phyloP scores from a whole-genome alignment of 2,329 filamentous ascomycete species.

The Phaeosphaeriaceae sp. region DNA sequence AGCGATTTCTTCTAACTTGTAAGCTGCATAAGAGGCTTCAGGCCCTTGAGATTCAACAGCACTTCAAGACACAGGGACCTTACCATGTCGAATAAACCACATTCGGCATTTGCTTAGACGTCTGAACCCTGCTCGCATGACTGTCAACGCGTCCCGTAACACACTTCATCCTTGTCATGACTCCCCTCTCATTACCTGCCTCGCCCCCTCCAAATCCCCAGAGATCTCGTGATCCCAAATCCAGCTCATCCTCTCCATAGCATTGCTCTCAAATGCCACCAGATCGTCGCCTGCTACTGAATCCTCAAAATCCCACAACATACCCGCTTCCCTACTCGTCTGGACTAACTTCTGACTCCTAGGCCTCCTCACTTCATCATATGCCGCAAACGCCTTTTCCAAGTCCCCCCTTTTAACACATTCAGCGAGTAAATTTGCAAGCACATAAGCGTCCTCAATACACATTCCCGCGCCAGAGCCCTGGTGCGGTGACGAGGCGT shows the following conservation, averaged over 20 bases:
- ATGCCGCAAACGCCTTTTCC: conserved; percentile 46
- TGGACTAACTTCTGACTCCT: conserved; percentile 49
- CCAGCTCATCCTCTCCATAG: conserved; percentile 44
- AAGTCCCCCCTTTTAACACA: conserved; percentile 23
- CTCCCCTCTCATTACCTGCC: neutral
- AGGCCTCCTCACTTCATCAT: conserved; percentile 48
- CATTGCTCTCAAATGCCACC: conserved; percentile 37
- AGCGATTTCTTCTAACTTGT: too few relatives aligned
- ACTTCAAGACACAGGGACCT: neutral
- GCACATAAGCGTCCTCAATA: conserved; percentile 60
- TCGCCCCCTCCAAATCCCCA: conserved; percentile 37
- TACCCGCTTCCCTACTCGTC: conserved; percentile 48
- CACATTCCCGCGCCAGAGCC: conserved; percentile 63
- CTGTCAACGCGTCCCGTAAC: too few relatives aligned
- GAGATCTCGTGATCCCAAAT: conserved; percentile 51
- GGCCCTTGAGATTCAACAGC: neutral
- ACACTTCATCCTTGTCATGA: too few relatives aligned
- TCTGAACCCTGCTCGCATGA: too few relatives aligned
- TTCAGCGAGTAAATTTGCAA: conserved; percentile 48
- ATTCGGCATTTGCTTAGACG: too few relatives aligned
- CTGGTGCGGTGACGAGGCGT: conserved; percentile 60
- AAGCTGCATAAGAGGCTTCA: neutral
- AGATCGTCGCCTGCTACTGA: conserved; percentile 41
- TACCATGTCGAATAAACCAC: too few relatives aligned
- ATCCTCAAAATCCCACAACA: conserved; percentile 49